Evolutionary conservation across 768 basidiomycete genomes (phyloP).

Genomic region (Boletus sensibilis): DNA sequence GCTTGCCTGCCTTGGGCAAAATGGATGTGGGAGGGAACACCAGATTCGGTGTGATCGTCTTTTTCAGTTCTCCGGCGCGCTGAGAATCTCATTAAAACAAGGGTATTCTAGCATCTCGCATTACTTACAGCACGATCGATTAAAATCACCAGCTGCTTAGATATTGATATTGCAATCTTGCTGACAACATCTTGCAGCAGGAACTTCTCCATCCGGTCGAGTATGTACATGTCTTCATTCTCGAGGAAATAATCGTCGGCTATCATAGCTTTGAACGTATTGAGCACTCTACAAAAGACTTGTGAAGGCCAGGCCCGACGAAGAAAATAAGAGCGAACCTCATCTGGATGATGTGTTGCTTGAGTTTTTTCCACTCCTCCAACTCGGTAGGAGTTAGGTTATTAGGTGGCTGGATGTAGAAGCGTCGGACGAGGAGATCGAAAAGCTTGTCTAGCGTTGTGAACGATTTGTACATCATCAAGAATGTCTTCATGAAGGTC

Average conservation of each 20-base stretch:
- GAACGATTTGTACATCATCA: slow-evolving; percentile 96
- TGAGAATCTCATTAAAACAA: slow-evolving; percentile 26
- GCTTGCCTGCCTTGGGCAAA: slow-evolving; percentile 65
- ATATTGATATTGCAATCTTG: slow-evolving; percentile 67
- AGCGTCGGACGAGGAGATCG: slow-evolving; percentile 76
- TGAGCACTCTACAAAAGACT: slow-evolving; percentile 62
- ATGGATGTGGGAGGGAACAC: slow-evolving; percentile 74
- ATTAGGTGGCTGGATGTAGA: slow-evolving; percentile 72
- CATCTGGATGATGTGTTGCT: slow-evolving; percentile 84
- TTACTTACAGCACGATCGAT: slow-evolving; percentile 77
- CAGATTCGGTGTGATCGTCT: slow-evolving; percentile 53
- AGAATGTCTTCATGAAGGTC: slow-evolving; percentile 81
- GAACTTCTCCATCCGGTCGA: slow-evolving; percentile 82
- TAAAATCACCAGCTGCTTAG: slow-evolving; percentile 68
- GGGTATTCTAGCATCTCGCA: background rate
- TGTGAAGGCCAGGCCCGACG: slow-evolving; percentile 1
- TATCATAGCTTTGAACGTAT: slow-evolving; percentile 88
- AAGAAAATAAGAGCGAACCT: slow-evolving; percentile 52
- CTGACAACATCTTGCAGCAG: slow-evolving; percentile 62
- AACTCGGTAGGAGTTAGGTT: slow-evolving; percentile 59
- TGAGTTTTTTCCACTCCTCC: slow-evolving; percentile 79
- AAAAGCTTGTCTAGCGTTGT: slow-evolving; percentile 81
- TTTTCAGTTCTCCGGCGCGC: slow-evolving; percentile 56
- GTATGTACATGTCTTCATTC: slow-evolving; percentile 79
- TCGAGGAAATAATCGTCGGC: slow-evolving; percentile 81